A percentile compares a stretch with the other conserved stretches of the same genome.
These are phyloP conservation scores for Dujonia santamariae DNA, from an alignment of 1,139 yeast genomes.

Conservation along the genomic window DNA sequence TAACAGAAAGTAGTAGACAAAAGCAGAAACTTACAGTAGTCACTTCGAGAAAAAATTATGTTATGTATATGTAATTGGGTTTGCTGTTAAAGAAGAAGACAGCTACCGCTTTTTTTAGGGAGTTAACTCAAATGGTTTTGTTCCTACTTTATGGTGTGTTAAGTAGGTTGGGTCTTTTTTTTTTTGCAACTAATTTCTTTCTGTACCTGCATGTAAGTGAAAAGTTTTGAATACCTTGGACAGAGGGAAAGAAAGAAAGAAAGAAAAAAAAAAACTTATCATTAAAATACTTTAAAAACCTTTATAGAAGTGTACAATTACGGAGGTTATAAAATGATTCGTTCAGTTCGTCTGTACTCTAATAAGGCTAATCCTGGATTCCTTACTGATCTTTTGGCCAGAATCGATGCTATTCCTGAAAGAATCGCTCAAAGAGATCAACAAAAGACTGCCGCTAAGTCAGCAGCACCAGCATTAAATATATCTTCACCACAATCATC, in stretches of 20 bases:
- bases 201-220: not conserved
- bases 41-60: too few species aligned
- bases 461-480: not conserved
- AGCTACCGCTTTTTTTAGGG: too few species aligned
- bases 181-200: not conserved
- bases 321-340: constrained; percentile 5
- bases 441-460: not conserved
- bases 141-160: too few species aligned
- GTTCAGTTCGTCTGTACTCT: constrained; percentile 10
- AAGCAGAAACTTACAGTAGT: too few species aligned
- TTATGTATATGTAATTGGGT: too few species aligned
- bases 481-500: not conserved
- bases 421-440: constrained; percentile 3
- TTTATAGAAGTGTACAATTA: too few species aligned
- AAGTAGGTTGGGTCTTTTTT: too few species aligned
- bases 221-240: not conserved
- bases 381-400: constrained; percentile 31
- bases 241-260: too few species aligned
- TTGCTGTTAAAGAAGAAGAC: too few species aligned
- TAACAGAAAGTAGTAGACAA: too few species aligned
- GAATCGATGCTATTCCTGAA: constrained; percentile 23
- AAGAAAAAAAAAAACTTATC: constrained; percentile 1
- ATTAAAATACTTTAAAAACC: not conserved
- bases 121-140: too few species aligned
- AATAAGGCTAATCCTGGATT: constrained; percentile 15